Base-by-base conservation (phyloP, 371 early-diverging fungal species). In the Syncephalis plumigaleata region DNA sequence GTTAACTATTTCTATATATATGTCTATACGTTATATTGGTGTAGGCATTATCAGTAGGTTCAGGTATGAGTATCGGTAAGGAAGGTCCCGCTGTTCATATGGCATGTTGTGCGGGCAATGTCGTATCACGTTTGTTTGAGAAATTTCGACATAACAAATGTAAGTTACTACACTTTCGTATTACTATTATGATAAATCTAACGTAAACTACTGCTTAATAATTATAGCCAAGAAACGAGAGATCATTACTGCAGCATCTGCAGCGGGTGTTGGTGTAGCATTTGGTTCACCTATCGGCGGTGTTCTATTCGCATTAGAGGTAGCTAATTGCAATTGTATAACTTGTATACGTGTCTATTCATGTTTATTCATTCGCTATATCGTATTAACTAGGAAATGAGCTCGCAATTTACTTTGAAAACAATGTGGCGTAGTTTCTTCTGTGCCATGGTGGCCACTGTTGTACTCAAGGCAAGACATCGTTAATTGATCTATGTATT, bases 211-310 rank as follows among this genome's bases (percentile, higher is more conserved):
- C n/a, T n/a, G n/a, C n/a, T n/a, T 31, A 24, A 9, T 15, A 25
- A 21, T 40, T n/a, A 13, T 44, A 70, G 85, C 83, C 7, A 84
- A 83, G 53, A 82, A 83, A 55, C 74, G 94, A 42, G 91, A 93
- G 58, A 87, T 94, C 18, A 61, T 94, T 27, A 87, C 90, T 3
- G 93, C 93, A 2, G 81, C 93, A 0, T 73, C 85, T 25, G 94
- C 96, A 0, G 92, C 98, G 0, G 98, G 98, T 37, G 87, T 94
- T 11, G 80, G 88, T 15, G 89, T 90, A 22, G 87, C 85, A 20
- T 97, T 97, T 66, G 98, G 94, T 8, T 84, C 93, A 0, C 98
- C 98, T 0, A 85, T 91, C 42, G 94, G 96, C 17, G 98, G 98
- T 16, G 93, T 97, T 3, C 57, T 97, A 21, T 94, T 94, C 62